phyloP scores from a whole-genome alignment of 257 asterid genomes.

The Buddleja alternifolia region DNA sequence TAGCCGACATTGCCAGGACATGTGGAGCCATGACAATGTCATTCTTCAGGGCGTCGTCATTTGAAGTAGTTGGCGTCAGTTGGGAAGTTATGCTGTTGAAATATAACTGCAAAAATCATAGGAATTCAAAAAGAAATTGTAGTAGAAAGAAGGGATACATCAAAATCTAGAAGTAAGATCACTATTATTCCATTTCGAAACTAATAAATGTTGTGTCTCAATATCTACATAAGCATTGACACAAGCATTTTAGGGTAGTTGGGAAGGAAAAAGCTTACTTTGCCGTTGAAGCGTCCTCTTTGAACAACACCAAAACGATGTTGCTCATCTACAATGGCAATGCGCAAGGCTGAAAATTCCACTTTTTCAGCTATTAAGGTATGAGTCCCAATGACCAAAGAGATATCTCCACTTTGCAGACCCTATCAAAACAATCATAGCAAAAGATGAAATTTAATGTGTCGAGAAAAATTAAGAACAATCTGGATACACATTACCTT shows the following conservation, averaged over 20 bases:
- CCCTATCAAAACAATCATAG: constrained; percentile 57
- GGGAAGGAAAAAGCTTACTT: constrained; percentile 55
- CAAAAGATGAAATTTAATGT: constrained; percentile 26
- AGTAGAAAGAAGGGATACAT: background rate
- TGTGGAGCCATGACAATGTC: constrained; percentile 82
- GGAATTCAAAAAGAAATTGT: background rate
- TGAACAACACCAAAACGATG: constrained; percentile 98
- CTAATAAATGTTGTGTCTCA: background rate
- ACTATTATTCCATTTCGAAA: background rate
- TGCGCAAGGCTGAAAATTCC: constrained; percentile 81
- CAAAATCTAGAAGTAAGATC: background rate
- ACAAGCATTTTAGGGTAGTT: constrained; percentile 14
- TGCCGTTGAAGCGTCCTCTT: constrained; percentile 92
- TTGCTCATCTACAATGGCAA: constrained; percentile 93
- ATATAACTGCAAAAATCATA: constrained; percentile 64
- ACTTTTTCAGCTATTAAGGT: constrained; percentile 85
- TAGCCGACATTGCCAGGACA: constrained; percentile 96
- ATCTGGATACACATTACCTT: constrained; percentile 45
- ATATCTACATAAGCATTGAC: constrained; percentile 4
- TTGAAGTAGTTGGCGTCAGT: constrained; percentile 44
- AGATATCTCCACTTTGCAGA: constrained; percentile 79
- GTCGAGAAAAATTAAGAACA: constrained; percentile 9
- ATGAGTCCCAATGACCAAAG: constrained; percentile 94
- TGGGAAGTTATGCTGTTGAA: constrained; percentile 61
- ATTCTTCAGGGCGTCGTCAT: constrained; percentile 42